These are phyloP conservation scores for Geotrichum restrictum DNA, from an alignment of 1,139 yeast species.

Conservation along the genomic window DNA sequence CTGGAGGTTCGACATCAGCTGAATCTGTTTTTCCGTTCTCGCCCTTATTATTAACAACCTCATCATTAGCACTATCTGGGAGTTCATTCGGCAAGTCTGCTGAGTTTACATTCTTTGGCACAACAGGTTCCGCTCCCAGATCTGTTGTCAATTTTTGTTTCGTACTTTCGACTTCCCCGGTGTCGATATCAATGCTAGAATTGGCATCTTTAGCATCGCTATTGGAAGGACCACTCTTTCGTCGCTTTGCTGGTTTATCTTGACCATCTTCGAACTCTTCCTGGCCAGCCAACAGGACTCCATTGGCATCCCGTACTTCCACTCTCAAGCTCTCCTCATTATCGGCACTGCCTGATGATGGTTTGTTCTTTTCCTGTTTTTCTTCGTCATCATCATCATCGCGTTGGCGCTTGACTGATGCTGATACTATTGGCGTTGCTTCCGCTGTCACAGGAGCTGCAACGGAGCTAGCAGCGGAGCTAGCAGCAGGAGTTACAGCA, in stretches of 20 bases:
- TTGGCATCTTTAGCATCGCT: not conserved
- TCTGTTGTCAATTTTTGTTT: constrained; percentile 10
- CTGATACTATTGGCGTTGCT: not conserved
- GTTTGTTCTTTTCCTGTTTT: not conserved
- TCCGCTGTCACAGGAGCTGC: not conserved
- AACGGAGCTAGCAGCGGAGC: not conserved
- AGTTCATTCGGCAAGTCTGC: constrained; percentile 14
- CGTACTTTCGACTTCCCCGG: not conserved
- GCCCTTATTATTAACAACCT: constrained; percentile 2
- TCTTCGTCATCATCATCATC: not conserved
- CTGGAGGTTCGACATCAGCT: constrained; percentile 8
- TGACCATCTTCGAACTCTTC: constrained; percentile 1
- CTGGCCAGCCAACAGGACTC: not conserved
- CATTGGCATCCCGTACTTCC: constrained; percentile 1
- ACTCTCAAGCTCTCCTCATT: not conserved
- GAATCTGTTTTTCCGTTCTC: constrained; percentile 6
- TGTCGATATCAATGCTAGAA: too few relatives aligned
- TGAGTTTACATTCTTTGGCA: not conserved
- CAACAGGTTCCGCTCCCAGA: constrained; percentile 3
- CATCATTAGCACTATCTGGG: constrained; percentile 17
- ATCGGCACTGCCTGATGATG: not conserved
- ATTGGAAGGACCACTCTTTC: constrained; percentile 5
- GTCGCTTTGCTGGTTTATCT: constrained; percentile 5
- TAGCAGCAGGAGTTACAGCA: not conserved
- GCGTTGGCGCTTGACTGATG: not conserved